phyloP scores from a whole-genome alignment of 2,329 filamentous ascomycete species.

The Epichloe scottii region DNA sequence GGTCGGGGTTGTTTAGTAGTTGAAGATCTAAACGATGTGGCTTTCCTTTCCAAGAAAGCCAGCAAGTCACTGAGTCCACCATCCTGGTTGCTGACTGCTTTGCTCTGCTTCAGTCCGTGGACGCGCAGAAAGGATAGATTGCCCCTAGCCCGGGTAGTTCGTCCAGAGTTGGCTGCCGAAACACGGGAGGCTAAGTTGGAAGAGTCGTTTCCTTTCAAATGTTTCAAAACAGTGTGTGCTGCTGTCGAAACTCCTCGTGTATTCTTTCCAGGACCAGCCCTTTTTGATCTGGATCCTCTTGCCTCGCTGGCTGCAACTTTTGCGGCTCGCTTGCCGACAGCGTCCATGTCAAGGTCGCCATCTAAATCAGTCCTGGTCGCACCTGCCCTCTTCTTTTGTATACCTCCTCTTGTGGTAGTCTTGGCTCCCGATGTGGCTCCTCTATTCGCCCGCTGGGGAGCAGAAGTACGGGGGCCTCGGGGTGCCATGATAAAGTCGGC shows the following conservation, averaged over 20 bases:
- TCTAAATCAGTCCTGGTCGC: constrained; percentile 35
- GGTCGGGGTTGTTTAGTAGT: constrained; percentile 30
- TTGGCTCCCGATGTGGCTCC: constrained; percentile 17
- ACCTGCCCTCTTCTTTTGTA: constrained; percentile 35
- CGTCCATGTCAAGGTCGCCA: constrained; percentile 49
- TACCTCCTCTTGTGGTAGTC: constrained; percentile 31
- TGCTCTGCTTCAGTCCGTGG: constrained; percentile 54
- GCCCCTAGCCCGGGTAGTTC: constrained; percentile 12
- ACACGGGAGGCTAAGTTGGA: constrained; percentile 22
- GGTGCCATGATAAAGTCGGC: constrained; percentile 19
- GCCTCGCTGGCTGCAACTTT: constrained; percentile 16
- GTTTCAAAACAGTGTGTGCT: constrained; percentile 31
- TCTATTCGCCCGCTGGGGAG: constrained; percentile 20
- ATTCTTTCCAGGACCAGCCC: constrained; percentile 11
- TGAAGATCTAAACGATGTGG: constrained; percentile 39
- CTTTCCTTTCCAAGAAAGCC: constrained; percentile 59
- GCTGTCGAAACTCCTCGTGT: constrained; percentile 22
- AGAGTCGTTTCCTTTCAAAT: constrained; percentile 24
- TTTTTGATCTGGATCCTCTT: constrained; percentile 18
- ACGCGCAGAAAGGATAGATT: constrained; percentile 33
- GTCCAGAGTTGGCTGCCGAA: constrained; percentile 17
- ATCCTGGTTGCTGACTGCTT: constrained; percentile 51
- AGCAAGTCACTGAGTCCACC: constrained; percentile 54
- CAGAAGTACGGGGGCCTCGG: constrained; percentile 17
- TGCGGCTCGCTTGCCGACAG: constrained; percentile 21